Percentiles rank a stretch among this genome's conserved stretches.
Conservation (phyloP, 352 stramenopile genomes). For the Phytopythium kandeliae region DNA sequence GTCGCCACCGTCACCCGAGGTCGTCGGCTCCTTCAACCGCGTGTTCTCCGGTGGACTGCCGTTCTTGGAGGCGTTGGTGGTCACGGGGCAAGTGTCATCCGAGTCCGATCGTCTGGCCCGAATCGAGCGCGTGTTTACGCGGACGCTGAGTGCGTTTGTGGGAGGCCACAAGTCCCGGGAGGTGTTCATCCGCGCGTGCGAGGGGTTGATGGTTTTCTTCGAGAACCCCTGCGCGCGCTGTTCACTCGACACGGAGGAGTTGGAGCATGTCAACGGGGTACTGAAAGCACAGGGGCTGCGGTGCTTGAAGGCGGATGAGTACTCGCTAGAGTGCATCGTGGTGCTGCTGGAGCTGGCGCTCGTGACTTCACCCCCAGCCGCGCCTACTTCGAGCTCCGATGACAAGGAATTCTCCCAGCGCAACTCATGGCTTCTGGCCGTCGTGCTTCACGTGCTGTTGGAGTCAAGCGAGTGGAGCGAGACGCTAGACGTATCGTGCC, state of each 20-base stretch:
- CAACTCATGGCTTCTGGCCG: slow-evolving; percentile 40
- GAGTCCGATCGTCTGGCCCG: neutral
- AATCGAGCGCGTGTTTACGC: slow-evolving; percentile 24
- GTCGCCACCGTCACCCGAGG: slow-evolving; percentile 7
- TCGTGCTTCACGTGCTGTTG: slow-evolving; percentile 42
- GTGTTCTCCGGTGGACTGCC: slow-evolving; percentile 34
- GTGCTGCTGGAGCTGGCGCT: slow-evolving; percentile 37
- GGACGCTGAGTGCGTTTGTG: slow-evolving; percentile 30
- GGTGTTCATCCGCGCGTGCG: slow-evolving; percentile 38
- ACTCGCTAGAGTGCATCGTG: slow-evolving; percentile 56
- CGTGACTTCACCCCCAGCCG: slow-evolving; percentile 10
- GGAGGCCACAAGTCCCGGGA: slow-evolving; percentile 29
- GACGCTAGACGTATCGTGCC: slow-evolving; percentile 36
- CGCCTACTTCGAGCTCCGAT: neutral
- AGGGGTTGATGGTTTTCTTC: slow-evolving; percentile 35
- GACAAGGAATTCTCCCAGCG: slow-evolving; percentile 3
- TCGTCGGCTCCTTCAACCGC: slow-evolving; percentile 26
- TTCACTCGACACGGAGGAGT: slow-evolving; percentile 8
- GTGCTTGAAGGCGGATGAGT: slow-evolving; percentile 30
- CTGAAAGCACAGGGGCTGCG: slow-evolving; percentile 25
- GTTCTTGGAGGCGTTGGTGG: slow-evolving; percentile 44
- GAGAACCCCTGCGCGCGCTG: slow-evolving; percentile 19
- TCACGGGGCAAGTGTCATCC: slow-evolving; percentile 16
- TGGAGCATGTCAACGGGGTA: slow-evolving; percentile 18
- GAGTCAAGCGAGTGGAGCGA: slow-evolving; percentile 26